Percentiles rank a stretch among this genome's conserved stretches.
Conservation (phyloP, 257 asterid species). For the Nicotiana obtusifolia region DNA sequence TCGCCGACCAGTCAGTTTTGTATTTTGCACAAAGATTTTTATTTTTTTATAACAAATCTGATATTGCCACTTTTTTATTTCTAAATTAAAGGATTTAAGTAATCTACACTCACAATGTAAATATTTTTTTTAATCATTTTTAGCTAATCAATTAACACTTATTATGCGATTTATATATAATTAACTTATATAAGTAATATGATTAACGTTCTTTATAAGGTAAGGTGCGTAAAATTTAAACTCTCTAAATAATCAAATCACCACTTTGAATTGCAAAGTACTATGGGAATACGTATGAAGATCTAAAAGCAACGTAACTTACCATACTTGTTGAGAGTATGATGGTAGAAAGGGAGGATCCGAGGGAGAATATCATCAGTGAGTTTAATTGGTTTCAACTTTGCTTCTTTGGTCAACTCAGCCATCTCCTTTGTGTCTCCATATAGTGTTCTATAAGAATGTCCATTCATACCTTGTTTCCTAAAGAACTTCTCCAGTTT, state of each 20-base stretch:
- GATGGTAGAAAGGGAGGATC: constrained; percentile 35
- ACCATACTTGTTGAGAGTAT: constrained; percentile 38
- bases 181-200: too few relatives aligned
- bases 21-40: too few relatives aligned
- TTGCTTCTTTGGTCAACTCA: constrained; percentile 30
- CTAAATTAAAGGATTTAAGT: not conserved
- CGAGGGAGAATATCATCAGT: constrained; percentile 38
- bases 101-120: not conserved
- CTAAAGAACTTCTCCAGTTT: constrained; percentile 33
- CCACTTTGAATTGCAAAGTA: too few relatives aligned
- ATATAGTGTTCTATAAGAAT: constrained; percentile 30
- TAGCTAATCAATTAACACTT: too few relatives aligned
- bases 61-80: not conserved
- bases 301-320: not conserved
- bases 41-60: not conserved
- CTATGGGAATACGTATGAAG: not conserved
- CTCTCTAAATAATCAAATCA: not conserved
- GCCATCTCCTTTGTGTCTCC: constrained; percentile 57
- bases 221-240: not conserved
- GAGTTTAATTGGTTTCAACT: constrained; percentile 31
- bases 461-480: constrained; percentile 48
- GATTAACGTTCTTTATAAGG: too few relatives aligned
- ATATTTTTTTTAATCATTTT: not conserved
- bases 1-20: too few relatives aligned
- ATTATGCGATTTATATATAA: not conserved